Evolutionary conservation across 2,329 filamentous ascomycete genomes (phyloP), one percentile per base, ranked within the genome.

Genomic region (Colletotrichum magnum): DNA sequence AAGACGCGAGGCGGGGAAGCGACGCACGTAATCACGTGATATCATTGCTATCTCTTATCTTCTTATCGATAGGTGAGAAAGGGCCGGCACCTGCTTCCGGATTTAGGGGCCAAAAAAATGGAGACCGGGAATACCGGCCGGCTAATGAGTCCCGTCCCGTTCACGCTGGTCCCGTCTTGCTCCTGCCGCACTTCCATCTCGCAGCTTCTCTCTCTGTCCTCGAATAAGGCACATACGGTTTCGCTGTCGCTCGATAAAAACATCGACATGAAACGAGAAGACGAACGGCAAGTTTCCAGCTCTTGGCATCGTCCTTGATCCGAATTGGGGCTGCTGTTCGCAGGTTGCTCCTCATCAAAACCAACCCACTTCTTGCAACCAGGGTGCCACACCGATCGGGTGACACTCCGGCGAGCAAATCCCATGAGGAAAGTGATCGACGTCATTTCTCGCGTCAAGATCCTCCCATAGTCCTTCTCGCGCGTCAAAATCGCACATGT

Each of bases 281-380:
- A 1, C 26, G 9, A 41, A 36, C 41, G 15, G 56, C 56, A 32
- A 47, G 6, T 6, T 16, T 32, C 7, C 16, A 13, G 2, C 15
- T 4, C 41, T 48, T 21, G 4, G 43, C 43, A 21, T 4, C 24
- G 13, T 47, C 16, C 41, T 32, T 53, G 9, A 24, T 47, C 16
- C 59, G 59, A 50, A 54, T 62, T 62, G 59, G 59, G 50, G 59
- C 50, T 62, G 59, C 21, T 62, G 48, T 24, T 24, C 47, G n/a
- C 36, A 18, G 18, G 18, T 18, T 15, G 5, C 5, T 52, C 2
- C 16, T 2, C 28, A 51, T 52, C 47, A 47, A 51, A 36, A 6
- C 32, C 32, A 36, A 36, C 32, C 36, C 5, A 1, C 3, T 2
- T 41, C 36, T 13, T n/a, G 53, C 53, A n/a, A 24, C 10, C 56